Base-by-base conservation (phyloP, 495 filamentous ascomycete genomes). In the Lepidopterella palustris region DNA sequence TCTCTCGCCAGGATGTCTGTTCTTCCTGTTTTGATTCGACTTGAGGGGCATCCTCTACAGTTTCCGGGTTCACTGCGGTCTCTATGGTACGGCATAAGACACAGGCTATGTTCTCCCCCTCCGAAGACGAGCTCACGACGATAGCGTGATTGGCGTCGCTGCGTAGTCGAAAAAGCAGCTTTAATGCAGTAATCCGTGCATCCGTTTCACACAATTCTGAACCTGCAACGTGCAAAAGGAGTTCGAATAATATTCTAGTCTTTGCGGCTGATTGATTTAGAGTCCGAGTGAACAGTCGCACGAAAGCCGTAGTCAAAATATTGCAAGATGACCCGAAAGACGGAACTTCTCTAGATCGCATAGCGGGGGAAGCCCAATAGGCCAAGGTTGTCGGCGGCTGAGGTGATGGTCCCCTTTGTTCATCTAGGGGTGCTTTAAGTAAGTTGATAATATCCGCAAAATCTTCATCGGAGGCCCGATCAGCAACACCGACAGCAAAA, bases 161-260 rank as follows among this genome's bases (percentile, higher is more conserved):
- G 51, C 92, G 81, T 20, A 97, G 74, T 21, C 92, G 83, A 67
- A 93, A 91, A 5, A 97, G 76, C 45, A 96, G 73, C 65, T 90
- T 95, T 76, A 96, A 82, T 3, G 87, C 86, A 9, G 84, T 86
- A 24, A 97, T 74, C 10, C 90, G 87, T 47, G 89, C 84, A 71
- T 89, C 86, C 8, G 79, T 75, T 39, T 82, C 80, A 59, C 73
- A 80, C 1, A 68, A 62, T 21, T 79, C 77, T 10, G 75, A 79
- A 32, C 76, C 73, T 6, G 83, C 84, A 60, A 89, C 81, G 48
- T 76, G 73, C 28, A 88, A 73, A 2, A 90, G 70, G 11, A 78
- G 70, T 8, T 76, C 74, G 56, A 81, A 87, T 3, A 78, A 70
- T 15, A 75, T 74, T 5, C 73, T 66, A 5, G 78, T 74, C 70